Evolutionary conservation across 2,329 filamentous ascomycete species (phyloP), one percentile per base, ranked within the genome.

Genomic region (Aspergillus quadricinctus): DNA sequence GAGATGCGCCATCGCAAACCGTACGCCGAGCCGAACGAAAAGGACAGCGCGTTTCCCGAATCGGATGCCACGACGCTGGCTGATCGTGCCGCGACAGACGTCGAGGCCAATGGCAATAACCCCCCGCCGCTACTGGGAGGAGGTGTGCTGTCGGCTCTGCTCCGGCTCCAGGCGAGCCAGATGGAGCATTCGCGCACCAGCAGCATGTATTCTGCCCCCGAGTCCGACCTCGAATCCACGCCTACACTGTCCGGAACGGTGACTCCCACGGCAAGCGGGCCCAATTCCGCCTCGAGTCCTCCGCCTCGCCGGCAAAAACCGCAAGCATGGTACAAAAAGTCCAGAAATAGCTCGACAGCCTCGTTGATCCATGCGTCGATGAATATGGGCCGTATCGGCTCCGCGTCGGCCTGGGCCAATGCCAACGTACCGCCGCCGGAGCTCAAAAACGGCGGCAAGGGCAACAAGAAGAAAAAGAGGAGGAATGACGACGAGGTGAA

Each of bases 291-390:
- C 8, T 28, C 45, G 1, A 54, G 52, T 43, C 50, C 50, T 4
- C 28, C 52, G 14, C 52, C 28, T 11, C 3, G 23, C 28, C 28
- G 17, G n/a, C 31, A 41, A 10, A 49, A 49, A 21, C 52, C 31
- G 8, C 52, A 27, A 50, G 66, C 67, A 55, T 70, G 68, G 68
- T 68, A 69, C 54, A 63, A 66, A 14, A 70, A 70, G 43, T 49
- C 61, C 10, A 60, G 61, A 21, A 63, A 60, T 25, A 48, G 48
- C n/a, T 69, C 68, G 4, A 66, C 64, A 23, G 54, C 59, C 19
- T 69, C 67, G 7, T 49, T 70, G 14, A 50, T 56, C 23, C 61
- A 62, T 27, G 58, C 60, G 48, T 58, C 63, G 10, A 54, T 58
- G 37, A 59, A 58, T 23, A 48, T 61, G 50, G 55, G 55, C 40